phyloP scores from a whole-genome alignment of 169 alveolate genomes.

The Plasmodium fragile region DNA sequence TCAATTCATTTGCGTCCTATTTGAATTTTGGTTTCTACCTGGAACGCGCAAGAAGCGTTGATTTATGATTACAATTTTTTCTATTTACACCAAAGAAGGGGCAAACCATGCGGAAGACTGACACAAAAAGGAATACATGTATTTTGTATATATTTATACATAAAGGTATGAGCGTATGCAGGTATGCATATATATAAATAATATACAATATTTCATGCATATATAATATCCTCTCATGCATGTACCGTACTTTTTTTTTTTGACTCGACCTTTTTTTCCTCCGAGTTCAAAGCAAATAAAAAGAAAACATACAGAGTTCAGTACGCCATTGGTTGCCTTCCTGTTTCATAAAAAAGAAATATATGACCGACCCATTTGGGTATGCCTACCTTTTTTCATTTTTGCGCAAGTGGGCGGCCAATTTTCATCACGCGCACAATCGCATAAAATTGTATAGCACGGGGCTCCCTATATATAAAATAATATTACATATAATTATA shows the following conservation, averaged over 20 bases:
- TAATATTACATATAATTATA: too few relatives aligned
- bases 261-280: background rate
- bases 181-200: background rate
- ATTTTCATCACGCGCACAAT: background rate
- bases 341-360: background rate
- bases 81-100: background rate
- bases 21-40: background rate
- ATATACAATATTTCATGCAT: background rate
- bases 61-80: background rate
- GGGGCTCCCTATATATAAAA: background rate
- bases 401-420: background rate
- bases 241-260: background rate
- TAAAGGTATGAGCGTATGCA: background rate
- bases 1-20: background rate
- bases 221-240: background rate
- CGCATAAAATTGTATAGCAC: background rate
- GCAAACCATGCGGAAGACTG: background rate
- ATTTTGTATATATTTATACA: background rate
- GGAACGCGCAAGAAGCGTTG: background rate
- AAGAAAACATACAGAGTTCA: background rate
- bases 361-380: background rate
- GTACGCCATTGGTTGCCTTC: background rate
- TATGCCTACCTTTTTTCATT: background rate
- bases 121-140: background rate
- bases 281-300: background rate